These are phyloP conservation scores for Aureobasidium sp. DNA, from an alignment of 2,329 filamentous ascomycete species.

Conservation along the genomic window DNA sequence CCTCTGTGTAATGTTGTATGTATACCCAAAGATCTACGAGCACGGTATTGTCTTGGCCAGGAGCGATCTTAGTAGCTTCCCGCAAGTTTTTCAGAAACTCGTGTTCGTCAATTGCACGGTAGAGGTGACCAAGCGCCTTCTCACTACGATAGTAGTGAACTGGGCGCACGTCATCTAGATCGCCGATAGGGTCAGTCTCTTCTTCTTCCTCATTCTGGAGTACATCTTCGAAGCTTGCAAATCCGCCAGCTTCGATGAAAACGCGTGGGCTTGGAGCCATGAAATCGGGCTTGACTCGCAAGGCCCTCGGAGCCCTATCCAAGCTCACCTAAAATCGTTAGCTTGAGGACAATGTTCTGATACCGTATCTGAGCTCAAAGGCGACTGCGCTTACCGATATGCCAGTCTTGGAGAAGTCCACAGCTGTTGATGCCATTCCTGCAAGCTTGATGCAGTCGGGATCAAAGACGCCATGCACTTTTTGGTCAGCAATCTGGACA, in stretches of 20 bases:
- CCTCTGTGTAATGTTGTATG: slow-evolving; percentile 27
- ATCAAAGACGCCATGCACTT: slow-evolving; percentile 9
- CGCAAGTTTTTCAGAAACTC: slow-evolving; percentile 50
- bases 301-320: slow-evolving; percentile 34
- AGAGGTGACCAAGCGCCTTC: slow-evolving; percentile 62
- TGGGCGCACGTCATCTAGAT: slow-evolving; percentile 28
- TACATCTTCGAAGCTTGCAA: slow-evolving; percentile 26
- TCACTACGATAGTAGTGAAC: slow-evolving; percentile 56
- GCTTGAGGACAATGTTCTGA: neutral
- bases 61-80: slow-evolving; percentile 14
- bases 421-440: slow-evolving; percentile 31
- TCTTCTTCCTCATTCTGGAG: slow-evolving; percentile 35
- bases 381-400: slow-evolving; percentile 37
- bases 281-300: slow-evolving; percentile 42
- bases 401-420: slow-evolving; percentile 48
- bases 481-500: slow-evolving; percentile 34
- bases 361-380: no score
- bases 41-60: slow-evolving; percentile 15
- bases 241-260: slow-evolving; percentile 28
- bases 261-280: slow-evolving; percentile 44
- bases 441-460: slow-evolving; percentile 24
- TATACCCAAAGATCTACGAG: slow-evolving; percentile 33
- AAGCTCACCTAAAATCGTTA: slow-evolving; percentile 37
- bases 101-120: slow-evolving; percentile 63
- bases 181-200: slow-evolving; percentile 16